phyloP scores from a whole-genome alignment of 768 basidiomycete genomes.

The Boletales sp. region DNA sequence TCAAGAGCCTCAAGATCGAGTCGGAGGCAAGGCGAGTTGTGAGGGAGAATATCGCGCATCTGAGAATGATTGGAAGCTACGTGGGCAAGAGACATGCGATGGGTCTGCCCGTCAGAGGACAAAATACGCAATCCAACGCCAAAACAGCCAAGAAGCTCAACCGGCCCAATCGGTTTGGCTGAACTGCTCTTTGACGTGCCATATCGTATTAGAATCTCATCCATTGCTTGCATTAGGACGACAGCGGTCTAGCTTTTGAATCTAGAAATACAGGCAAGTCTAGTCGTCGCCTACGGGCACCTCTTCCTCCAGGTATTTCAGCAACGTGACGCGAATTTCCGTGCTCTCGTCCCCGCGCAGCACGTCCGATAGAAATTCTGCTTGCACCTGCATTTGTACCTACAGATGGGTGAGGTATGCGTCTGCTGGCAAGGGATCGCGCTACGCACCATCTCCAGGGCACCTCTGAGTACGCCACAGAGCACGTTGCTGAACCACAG shows the following conservation, averaged over 20 bases:
- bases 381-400: conserved; percentile 96
- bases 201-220: conserved; percentile 12
- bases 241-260: neutral
- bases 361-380: conserved; percentile 84
- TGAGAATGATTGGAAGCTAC: conserved; percentile 92
- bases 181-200: conserved; percentile 9
- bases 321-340: conserved; percentile 85
- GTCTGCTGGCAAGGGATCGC: neutral
- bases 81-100: conserved; percentile 91
- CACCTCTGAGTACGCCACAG: conserved; percentile 89
- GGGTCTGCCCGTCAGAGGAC: conserved; percentile 91
- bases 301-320: conserved; percentile 95
- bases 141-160: conserved; percentile 90
- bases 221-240: conserved; percentile 6
- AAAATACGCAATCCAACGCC: conserved; percentile 88
- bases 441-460: conserved; percentile 87
- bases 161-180: conserved; percentile 62
- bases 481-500: conserved; percentile 97
- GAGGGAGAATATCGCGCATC: conserved; percentile 89
- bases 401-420: conserved; percentile 32
- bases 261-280: conserved; percentile 24
- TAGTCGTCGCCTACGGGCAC: conserved; percentile 91
- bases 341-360: conserved; percentile 92
- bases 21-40: conserved; percentile 79
- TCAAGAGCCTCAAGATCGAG: conserved; percentile 81